These are phyloP conservation scores for Pseudogymnoascus sp. DNA, from an alignment of 2,329 filamentous ascomycete species.

Conservation along the genomic window DNA sequence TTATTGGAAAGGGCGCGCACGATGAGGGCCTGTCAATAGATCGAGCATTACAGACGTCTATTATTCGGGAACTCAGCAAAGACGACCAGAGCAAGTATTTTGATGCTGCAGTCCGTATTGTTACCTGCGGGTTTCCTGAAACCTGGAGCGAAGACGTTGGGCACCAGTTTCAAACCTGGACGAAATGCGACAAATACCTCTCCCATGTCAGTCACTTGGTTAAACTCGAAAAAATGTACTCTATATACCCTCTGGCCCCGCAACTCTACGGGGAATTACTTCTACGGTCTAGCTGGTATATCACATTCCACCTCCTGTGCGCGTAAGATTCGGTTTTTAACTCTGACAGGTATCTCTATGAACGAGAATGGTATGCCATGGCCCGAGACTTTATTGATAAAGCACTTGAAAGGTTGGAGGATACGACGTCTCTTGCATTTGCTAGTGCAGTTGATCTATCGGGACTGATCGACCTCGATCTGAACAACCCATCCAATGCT, in stretches of 20 bases:
- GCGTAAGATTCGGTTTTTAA: not conserved
- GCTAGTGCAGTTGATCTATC: constrained; percentile 27
- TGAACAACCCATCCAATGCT: constrained; percentile 21
- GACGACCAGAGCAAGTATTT: constrained; percentile 19
- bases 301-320: not conserved
- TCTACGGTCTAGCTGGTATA: constrained; percentile 24
- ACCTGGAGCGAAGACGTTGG: constrained; percentile 22
- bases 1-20: constrained; percentile 19
- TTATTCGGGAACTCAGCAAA: constrained; percentile 15
- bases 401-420: constrained; percentile 22
- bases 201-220: constrained; percentile 27
- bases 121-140: constrained; percentile 26
- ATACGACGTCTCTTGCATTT: constrained; percentile 23
- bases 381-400: constrained; percentile 22
- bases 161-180: constrained; percentile 26
- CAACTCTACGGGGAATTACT: constrained; percentile 24
- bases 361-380: constrained; percentile 25
- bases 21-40: constrained; percentile 21
- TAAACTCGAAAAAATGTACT: constrained; percentile 18
- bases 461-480: constrained; percentile 29
- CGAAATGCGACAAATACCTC: constrained; percentile 25
- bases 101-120: constrained; percentile 19
- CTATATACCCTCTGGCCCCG: constrained; percentile 12
- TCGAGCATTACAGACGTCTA: constrained; percentile 21
- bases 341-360: constrained; percentile 28